These are phyloP conservation scores for Thermomyces lanuginosus DNA, from an alignment of 2,329 filamentous ascomycete genomes.

Conservation along the genomic window DNA sequence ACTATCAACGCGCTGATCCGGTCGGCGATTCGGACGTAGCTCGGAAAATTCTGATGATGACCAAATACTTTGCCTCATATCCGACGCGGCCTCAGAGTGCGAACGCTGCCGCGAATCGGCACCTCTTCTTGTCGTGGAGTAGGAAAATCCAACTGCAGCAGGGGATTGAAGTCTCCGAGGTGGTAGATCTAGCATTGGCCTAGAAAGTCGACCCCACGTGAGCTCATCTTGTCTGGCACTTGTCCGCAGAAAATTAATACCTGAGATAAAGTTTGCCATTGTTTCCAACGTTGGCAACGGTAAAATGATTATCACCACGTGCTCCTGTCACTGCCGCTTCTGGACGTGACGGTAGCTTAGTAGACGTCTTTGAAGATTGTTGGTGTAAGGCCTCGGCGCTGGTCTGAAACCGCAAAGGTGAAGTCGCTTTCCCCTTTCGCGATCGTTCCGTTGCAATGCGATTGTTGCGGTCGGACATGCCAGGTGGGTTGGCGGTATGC, in stretches of 20 bases:
- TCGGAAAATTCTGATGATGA: conserved; percentile 28
- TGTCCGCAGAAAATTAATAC: conserved; percentile 33
- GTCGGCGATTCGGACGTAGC: conserved; percentile 17
- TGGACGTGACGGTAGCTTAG: conserved; percentile 33
- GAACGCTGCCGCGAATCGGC: too few relatives aligned
- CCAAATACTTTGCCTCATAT: conserved; percentile 21
- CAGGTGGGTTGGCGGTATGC: conserved; percentile 23
- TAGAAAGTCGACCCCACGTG: conserved; percentile 6
- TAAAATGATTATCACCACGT: conserved; percentile 55
- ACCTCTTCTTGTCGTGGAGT: too few relatives aligned
- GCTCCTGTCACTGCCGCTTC: conserved; percentile 43
- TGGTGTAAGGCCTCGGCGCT: conserved; percentile 35
- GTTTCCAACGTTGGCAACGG: conserved; percentile 66
- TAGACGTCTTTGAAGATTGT: conserved; percentile 24
- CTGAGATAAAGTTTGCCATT: conserved; percentile 70
- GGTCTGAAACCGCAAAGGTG: conserved; percentile 31
- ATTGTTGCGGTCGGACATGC: conserved; percentile 13
- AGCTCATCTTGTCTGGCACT: conserved; percentile 8
- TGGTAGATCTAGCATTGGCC: conserved; percentile 20
- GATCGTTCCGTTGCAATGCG: conserved; percentile 15
- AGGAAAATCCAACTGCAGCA: conserved; percentile 19
- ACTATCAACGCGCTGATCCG: conserved; percentile 12
- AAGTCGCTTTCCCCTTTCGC: conserved; percentile 19
- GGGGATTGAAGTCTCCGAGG: conserved; percentile 4
- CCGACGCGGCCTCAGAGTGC: too few relatives aligned